phyloP scores from a whole-genome alignment of 176 grass and related monocot genomes.

The Juncus effusus region DNA sequence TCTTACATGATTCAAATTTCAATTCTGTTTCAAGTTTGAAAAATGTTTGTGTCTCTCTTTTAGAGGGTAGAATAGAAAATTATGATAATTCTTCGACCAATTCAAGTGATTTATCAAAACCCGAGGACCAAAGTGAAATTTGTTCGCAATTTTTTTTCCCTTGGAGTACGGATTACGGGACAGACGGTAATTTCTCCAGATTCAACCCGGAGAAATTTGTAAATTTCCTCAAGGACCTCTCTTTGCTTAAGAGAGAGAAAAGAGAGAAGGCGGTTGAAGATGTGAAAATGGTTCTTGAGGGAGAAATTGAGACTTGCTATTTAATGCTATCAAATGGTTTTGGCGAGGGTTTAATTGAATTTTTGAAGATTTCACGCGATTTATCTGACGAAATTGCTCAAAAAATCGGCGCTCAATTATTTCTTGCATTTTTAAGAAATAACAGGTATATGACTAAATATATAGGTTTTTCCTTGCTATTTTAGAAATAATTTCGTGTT shows the following conservation, averaged over 20 bases:
- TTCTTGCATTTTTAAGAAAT: slow-evolving; percentile 33
- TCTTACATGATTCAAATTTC: slow-evolving; percentile 11
- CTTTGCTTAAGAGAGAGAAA: slow-evolving; percentile 27
- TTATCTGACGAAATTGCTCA: slow-evolving; percentile 13
- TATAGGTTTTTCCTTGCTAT: slow-evolving; percentile 3
- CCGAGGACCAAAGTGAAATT: slow-evolving; percentile 15
- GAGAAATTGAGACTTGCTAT: slow-evolving; percentile 34
- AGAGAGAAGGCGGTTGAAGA: slow-evolving; percentile 30
- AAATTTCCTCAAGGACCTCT: slow-evolving; percentile 38
- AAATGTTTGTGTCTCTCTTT: slow-evolving; percentile 25
- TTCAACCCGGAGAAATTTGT: slow-evolving; percentile 38
- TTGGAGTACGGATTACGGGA: slow-evolving; percentile 37
- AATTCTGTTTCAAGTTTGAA: slow-evolving; percentile 36
- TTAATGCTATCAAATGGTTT: slow-evolving; percentile 43
- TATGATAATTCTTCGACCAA: slow-evolving; percentile 19
- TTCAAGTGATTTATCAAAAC: background rate
- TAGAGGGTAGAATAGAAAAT: slow-evolving; percentile 26
- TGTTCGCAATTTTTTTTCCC: slow-evolving; percentile 13
- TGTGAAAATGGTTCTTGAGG: slow-evolving; percentile 32
- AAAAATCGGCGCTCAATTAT: slow-evolving; percentile 34
- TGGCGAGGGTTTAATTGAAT: slow-evolving; percentile 31
- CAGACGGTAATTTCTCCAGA: slow-evolving; percentile 32
- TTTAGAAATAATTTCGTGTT: slow-evolving; percentile 18
- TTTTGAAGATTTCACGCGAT: slow-evolving; percentile 31
- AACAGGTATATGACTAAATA: slow-evolving; percentile 29